These are phyloP conservation scores for Phytophthora sansomeana DNA, from an alignment of 352 stramenopile species.

Conservation along the genomic window DNA sequence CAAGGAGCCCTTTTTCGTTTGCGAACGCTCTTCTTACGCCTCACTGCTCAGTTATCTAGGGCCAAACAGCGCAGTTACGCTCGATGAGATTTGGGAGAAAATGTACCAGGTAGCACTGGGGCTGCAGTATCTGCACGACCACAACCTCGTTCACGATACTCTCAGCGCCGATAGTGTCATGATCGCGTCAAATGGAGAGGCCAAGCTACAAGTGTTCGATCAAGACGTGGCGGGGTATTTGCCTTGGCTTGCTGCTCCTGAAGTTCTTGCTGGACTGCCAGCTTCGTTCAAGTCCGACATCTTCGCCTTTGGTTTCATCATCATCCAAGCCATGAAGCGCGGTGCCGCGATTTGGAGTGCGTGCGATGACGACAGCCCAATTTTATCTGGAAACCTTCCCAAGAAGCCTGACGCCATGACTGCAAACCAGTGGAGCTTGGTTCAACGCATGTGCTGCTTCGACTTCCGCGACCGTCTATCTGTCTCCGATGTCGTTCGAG, in stretches of 20 bases:
- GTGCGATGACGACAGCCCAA: too few species aligned
- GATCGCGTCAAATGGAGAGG: conserved; percentile 10
- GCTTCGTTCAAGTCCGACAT: too few species aligned
- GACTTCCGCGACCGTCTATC: too few species aligned
- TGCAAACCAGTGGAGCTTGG: too few species aligned
- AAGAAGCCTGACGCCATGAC: too few species aligned
- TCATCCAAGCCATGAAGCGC: too few species aligned
- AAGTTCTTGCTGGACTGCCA: conserved; percentile 14
- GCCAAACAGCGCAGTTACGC: not conserved
- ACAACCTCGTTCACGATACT: conserved; percentile 24
- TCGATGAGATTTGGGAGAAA: conserved; percentile 7
- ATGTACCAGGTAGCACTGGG: conserved; percentile 37
- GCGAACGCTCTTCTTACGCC: conserved; percentile 2
- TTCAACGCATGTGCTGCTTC: too few species aligned
- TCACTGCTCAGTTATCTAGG: conserved; percentile 6
- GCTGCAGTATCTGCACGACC: conserved; percentile 40
- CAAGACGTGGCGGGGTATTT: not conserved
- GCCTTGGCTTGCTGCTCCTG: not conserved
- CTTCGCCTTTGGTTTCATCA: too few species aligned
- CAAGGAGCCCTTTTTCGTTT: conserved; percentile 25
- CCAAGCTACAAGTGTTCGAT: conserved; percentile 22
- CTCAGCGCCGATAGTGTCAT: conserved; percentile 15
- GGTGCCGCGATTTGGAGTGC: too few species aligned
- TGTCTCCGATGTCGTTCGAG: too few species aligned
- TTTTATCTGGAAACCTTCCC: too few species aligned